These are phyloP conservation scores for Ambrosiella beaveri DNA, from an alignment of 2,329 filamentous ascomycete genomes.

Conservation along the genomic window DNA sequence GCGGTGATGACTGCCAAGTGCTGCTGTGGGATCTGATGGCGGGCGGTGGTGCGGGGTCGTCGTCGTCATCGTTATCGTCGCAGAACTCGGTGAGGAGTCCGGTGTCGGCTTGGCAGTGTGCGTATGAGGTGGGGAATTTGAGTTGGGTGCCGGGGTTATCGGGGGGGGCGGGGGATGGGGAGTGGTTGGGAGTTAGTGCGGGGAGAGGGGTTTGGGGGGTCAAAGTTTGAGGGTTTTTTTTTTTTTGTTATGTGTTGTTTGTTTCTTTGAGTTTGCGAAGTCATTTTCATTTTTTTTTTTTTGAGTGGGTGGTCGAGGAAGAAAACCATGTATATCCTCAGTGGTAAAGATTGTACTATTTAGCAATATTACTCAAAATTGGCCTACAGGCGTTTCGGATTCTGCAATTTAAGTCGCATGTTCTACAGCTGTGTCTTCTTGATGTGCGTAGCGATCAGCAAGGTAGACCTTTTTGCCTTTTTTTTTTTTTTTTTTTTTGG, in stretches of 20 bases:
- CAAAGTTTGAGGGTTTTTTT: constrained; percentile 17
- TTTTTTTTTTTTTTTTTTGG: not conserved
- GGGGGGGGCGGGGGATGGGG: constrained; percentile 40
- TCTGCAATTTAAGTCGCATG: too few species aligned
- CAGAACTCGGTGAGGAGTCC: constrained; percentile 47
- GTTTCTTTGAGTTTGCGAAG: not conserved
- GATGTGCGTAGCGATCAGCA: too few species aligned
- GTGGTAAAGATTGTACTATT: too few species aligned
- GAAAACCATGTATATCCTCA: too few species aligned
- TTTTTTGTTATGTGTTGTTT: not conserved
- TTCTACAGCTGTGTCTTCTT: too few species aligned
- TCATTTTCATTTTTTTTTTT: not conserved
- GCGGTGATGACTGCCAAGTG: constrained; percentile 80
- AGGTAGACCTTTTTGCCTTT: too few species aligned
- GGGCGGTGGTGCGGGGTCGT: constrained; percentile 26
- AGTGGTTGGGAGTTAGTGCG: constrained; percentile 71
- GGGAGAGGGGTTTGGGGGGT: constrained; percentile 72
- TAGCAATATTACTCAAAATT: too few species aligned
- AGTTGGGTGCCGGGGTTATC: constrained; percentile 64
- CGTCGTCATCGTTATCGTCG: constrained; percentile 14
- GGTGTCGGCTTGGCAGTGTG: constrained; percentile 64
- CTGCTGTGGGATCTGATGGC: constrained; percentile 79
- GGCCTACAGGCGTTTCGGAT: too few species aligned
- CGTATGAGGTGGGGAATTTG: constrained; percentile 73
- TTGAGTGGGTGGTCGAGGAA: not conserved